A percentile compares a stretch with the other conserved stretches of the same genome.
phyloP scores from a whole-genome alignment of 768 basidiomycete genomes.

The Macrocybe gigantea region DNA sequence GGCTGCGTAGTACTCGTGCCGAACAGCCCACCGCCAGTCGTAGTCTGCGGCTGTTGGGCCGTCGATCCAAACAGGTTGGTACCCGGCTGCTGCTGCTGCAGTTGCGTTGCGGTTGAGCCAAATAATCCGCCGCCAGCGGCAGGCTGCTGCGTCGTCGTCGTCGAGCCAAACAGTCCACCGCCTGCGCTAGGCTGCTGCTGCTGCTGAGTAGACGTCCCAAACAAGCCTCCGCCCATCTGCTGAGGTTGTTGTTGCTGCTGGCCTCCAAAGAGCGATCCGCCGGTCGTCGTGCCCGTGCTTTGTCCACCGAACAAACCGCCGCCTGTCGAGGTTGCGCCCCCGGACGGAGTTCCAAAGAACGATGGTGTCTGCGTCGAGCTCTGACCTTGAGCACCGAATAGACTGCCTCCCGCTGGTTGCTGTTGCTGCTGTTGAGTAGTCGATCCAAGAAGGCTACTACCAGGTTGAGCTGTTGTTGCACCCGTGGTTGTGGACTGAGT shows the following conservation, averaged over 20 bases:
- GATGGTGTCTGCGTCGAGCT: slow-evolving; percentile 6
- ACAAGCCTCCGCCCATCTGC: slow-evolving; percentile 11
- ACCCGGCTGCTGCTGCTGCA: slow-evolving; percentile 8
- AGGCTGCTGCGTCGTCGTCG: slow-evolving; percentile 11
- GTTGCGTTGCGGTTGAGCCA: slow-evolving; percentile 10
- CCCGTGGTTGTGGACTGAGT: no score
- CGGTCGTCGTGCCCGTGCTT: slow-evolving; percentile 8
- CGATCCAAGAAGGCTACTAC: slow-evolving; percentile 22
- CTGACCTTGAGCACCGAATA: slow-evolving; percentile 19
- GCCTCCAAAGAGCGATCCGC: slow-evolving; percentile 12
- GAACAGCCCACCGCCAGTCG: slow-evolving; percentile 20
- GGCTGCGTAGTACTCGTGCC: slow-evolving; percentile 13
- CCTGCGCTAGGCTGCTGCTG: slow-evolving; percentile 12
- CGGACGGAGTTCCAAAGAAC: slow-evolving; percentile 9
- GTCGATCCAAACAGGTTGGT: slow-evolving; percentile 13
- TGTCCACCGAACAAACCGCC: slow-evolving; percentile 12
- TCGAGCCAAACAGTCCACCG: slow-evolving; percentile 20
- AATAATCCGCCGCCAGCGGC: slow-evolving; percentile 19
- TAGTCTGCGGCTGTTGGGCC: slow-evolving; percentile 14
- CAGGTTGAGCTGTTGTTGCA: slow-evolving; percentile 6
- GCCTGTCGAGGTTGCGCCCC: slow-evolving; percentile 8
- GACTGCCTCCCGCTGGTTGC: slow-evolving; percentile 18
- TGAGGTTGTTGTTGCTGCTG: slow-evolving; percentile 8
- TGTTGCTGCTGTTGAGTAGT: slow-evolving; percentile 16
- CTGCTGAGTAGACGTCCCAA: slow-evolving; percentile 11